Evolutionary conservation across 495 filamentous ascomycete genomes (phyloP).

Genomic region (Xylaria sp.): DNA sequence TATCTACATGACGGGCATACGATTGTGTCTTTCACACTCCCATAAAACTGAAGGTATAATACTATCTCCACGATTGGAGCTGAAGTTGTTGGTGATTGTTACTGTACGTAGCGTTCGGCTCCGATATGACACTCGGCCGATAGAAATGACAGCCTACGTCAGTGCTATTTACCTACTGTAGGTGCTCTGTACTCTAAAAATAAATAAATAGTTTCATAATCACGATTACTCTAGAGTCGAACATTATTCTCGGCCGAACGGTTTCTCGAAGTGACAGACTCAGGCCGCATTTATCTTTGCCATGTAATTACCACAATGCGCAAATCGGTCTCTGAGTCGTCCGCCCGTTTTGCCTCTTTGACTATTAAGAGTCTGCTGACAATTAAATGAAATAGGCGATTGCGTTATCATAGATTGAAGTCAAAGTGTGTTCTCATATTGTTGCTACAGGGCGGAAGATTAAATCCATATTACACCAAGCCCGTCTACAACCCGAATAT

Average conservation of each 20-base stretch:
- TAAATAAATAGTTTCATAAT: background rate
- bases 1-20: background rate
- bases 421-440: no score
- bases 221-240: background rate
- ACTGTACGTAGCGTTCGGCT: background rate
- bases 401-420: no score
- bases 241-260: background rate
- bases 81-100: background rate
- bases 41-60: background rate
- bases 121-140: constrained; percentile 1
- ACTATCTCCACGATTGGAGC: background rate
- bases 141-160: background rate
- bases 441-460: background rate
- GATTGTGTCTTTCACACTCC: background rate
- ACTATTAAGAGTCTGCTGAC: no score
- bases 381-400: background rate
- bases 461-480: background rate
- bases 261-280: no score
- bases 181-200: background rate
- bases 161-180: background rate
- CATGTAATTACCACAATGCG: background rate
- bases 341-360: no score
- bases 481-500: no score
- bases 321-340: background rate
- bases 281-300: no score